Evolutionary conservation across 116 monocot species (phyloP), one percentile per base, ranked within the genome.

Genomic region (Zostera marina): DNA sequence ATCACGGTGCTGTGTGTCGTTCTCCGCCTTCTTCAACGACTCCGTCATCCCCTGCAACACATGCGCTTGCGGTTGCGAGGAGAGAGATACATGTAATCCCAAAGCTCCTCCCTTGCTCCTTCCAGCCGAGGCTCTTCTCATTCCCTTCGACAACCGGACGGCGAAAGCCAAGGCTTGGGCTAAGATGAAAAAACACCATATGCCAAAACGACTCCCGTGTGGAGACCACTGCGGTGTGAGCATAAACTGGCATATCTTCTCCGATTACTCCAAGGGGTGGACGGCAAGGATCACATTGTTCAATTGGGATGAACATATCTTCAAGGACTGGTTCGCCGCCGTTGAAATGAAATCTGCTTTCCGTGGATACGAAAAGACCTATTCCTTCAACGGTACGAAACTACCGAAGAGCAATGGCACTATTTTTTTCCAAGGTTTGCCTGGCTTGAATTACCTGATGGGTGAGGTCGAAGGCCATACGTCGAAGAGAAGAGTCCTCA

Each of bases 311-410:
- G 85, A 70, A 3, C 81, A 85, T 72, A 83, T 76, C 0, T 98
- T 98, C 76, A 80, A 76, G 74, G 69, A 96, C 70, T 96, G 96
- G 89, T 96, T 89, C 70, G 65, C 76, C 0, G 96, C 96, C 0
- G 62, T 96, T 9, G 62, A 66, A 44, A 40, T 96, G 53, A 64
- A 58, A 26, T 41, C 57, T 15, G 68, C 53, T 5, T 75, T 55
- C n/a, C 6, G 41, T 1, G 96, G 96, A 8, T 96, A 74, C 59
- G 82, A 96, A 70, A 79, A 83, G 1, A 73, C 74, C 5, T 96
- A 85, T 66, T 96, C 96, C 9, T 96, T 96, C 76, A 96, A 96
- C 12, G 96, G 89, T 4, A 96, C 96, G 3, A 73, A 42, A 64
- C 47, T 85, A 39, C 60, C 63, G 7, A 61, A 54, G 21, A 44